Percentiles rank a stretch among this genome's conserved stretches.
Evolutionary conservation across 2,329 filamentous ascomycete genomes (phyloP).

Genomic region (Blastomyces emzantsi): DNA sequence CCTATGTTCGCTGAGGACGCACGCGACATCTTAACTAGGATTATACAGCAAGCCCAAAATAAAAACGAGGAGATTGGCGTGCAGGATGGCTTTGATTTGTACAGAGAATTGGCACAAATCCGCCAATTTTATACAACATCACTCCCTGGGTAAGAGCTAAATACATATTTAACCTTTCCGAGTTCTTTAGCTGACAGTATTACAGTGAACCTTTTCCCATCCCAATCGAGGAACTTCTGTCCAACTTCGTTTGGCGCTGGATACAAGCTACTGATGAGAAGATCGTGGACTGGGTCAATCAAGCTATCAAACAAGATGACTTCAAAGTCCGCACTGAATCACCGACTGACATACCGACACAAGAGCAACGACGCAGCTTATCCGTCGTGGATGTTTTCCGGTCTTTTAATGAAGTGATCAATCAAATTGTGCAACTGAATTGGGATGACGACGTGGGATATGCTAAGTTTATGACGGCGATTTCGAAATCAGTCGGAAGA

Average conservation of each 20-base stretch:
- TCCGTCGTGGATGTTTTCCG: constrained; percentile 91
- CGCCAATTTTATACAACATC: constrained; percentile 69
- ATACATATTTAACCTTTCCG: neutral
- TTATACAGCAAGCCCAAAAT: constrained; percentile 63
- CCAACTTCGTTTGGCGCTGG: constrained; percentile 95
- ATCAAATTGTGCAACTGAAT: constrained; percentile 74
- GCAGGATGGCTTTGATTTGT: constrained; percentile 89
- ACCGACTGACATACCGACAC: constrained; percentile 54
- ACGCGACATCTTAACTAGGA: constrained; percentile 70
- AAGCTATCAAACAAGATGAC: constrained; percentile 81
- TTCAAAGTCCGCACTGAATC: constrained; percentile 66
- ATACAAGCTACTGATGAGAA: constrained; percentile 70
- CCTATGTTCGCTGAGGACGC: constrained; percentile 88
- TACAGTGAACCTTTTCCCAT: constrained; percentile 65
- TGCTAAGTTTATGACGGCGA: constrained; percentile 91
- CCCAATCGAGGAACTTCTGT: constrained; percentile 73
- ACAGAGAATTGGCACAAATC: constrained; percentile 78
- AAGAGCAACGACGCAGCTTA: constrained; percentile 82
- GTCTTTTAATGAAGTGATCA: constrained; percentile 83
- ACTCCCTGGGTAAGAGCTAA: constrained; percentile 49
- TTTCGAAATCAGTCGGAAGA: constrained; percentile 73
- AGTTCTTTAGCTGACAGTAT: neutral
- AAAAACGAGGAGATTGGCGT: constrained; percentile 69
- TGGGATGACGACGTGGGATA: constrained; percentile 94
- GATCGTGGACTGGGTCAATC: constrained; percentile 74